These are phyloP conservation scores for Cercospora sp. DNA, from an alignment of 2,329 filamentous ascomycete species.

Conservation along the genomic window DNA sequence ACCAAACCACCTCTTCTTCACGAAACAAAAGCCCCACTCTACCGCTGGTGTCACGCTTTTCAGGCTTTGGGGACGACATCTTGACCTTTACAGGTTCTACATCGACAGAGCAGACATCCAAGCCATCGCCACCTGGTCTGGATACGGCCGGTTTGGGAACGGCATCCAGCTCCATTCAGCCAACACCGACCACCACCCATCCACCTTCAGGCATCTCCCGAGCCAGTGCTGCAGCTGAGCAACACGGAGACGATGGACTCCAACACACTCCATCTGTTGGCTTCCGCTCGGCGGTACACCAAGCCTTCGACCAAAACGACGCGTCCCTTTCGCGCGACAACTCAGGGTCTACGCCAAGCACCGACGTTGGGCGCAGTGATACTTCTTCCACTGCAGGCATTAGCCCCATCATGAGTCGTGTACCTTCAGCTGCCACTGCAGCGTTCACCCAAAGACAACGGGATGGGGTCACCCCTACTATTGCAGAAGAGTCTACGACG, in stretches of 20 bases:
- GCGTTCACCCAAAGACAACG: slow-evolving; percentile 39
- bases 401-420: slow-evolving; percentile 65
- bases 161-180: slow-evolving; percentile 26
- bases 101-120: slow-evolving; percentile 5
- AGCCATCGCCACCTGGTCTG: slow-evolving; percentile 4
- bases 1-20: slow-evolving; percentile 1
- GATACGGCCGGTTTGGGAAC: slow-evolving; percentile 15
- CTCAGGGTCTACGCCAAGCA: slow-evolving; percentile 30
- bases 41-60: slow-evolving; percentile 48
- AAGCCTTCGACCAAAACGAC: slow-evolving; percentile 63
- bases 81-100: slow-evolving; percentile 19
- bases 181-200: slow-evolving; percentile 22
- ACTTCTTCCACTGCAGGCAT: slow-evolving; percentile 64
- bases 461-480: slow-evolving; percentile 53
- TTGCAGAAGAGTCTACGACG: slow-evolving; percentile 54
- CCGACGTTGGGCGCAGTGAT: slow-evolving; percentile 51
- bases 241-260: slow-evolving; percentile 35
- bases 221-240: slow-evolving; percentile 24
- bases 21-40: slow-evolving; percentile 36
- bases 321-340: slow-evolving; percentile 54
- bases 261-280: slow-evolving; percentile 51
- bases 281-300: slow-evolving; percentile 60
- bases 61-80: slow-evolving; percentile 45
- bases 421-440: slow-evolving; percentile 48
- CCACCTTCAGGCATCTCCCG: slow-evolving; percentile 20